Evolutionary conservation across 805 yeast species (phyloP).

Genomic region (Yarrowia yakushimensis): DNA sequence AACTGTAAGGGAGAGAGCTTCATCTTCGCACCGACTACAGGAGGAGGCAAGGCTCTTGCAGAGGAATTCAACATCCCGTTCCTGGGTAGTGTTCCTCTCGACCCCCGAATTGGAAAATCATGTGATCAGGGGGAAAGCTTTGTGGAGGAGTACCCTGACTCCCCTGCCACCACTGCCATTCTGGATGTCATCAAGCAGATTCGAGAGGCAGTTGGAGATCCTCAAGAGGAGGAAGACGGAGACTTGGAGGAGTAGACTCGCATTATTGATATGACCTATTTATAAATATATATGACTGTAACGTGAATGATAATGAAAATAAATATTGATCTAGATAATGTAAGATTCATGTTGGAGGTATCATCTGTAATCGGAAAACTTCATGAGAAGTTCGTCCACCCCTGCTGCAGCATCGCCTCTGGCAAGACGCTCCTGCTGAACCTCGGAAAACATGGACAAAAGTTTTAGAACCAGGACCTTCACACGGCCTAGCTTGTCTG

Average conservation of each 20-base stretch:
- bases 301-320: neutral
- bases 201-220: conserved; percentile 27
- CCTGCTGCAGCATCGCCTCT: neutral
- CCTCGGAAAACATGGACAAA: neutral
- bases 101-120: conserved; percentile 86
- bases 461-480: neutral
- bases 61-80: conserved; percentile 73
- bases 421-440: conserved; percentile 1
- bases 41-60: conserved; percentile 87
- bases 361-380: conserved; percentile 11
- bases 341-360: too few relatives aligned
- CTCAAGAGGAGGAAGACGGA: neutral
- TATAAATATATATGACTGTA: conserved; percentile 17
- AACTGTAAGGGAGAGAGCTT: conserved; percentile 84
- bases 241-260: neutral
- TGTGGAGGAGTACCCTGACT: conserved; percentile 73
- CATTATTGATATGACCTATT: conserved; percentile 15
- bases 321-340: neutral
- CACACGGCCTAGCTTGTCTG: neutral
- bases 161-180: conserved; percentile 88
- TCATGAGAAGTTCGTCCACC: neutral
- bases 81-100: conserved; percentile 90
- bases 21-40: conserved; percentile 92
- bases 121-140: conserved; percentile 87
- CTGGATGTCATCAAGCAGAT: conserved; percentile 60